Evolutionary conservation across 768 basidiomycete species (phyloP).

Genomic region (Mycena galopus): DNA sequence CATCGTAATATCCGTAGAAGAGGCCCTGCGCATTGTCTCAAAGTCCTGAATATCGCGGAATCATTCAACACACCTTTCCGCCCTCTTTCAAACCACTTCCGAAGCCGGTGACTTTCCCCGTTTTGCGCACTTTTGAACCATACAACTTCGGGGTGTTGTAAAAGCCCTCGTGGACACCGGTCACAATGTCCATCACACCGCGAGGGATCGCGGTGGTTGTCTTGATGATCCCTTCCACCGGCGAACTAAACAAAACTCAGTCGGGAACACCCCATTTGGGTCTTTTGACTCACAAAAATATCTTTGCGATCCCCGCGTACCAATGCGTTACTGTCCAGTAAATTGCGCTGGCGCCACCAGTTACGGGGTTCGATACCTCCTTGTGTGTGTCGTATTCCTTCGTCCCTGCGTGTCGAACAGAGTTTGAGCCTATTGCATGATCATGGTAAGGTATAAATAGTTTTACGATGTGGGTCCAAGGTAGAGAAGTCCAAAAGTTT

Average conservation of each 20-base stretch:
- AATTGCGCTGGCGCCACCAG: slow-evolving; percentile 60
- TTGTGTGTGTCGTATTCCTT: slow-evolving; percentile 59
- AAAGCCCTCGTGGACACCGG: slow-evolving; percentile 60
- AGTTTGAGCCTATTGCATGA: background rate
- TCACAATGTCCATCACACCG: slow-evolving; percentile 59
- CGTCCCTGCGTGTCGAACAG: slow-evolving; percentile 45
- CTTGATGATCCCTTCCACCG: slow-evolving; percentile 59
- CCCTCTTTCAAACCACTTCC: slow-evolving; percentile 60
- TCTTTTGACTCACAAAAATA: slow-evolving; percentile 55
- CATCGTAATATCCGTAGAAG: slow-evolving; percentile 53
- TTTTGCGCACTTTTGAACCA: slow-evolving; percentile 56
- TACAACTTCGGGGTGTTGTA: slow-evolving; percentile 56
- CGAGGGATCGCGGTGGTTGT: slow-evolving; percentile 62
- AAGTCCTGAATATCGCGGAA: background rate
- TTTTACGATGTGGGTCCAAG: slow-evolving; percentile 63
- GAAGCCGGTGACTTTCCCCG: slow-evolving; percentile 58
- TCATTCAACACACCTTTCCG: slow-evolving; percentile 54
- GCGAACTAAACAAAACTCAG: slow-evolving; percentile 47
- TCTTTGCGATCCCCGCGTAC: slow-evolving; percentile 59
- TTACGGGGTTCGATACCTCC: slow-evolving; percentile 55
- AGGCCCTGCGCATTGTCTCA: slow-evolving; percentile 37
- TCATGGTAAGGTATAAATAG: background rate
- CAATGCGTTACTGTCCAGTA: slow-evolving; percentile 66
- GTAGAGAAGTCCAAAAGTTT: slow-evolving; percentile 56
- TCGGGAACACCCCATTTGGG: background rate